Percentiles rank a stretch among this genome's conserved stretches.
phyloP scores from a whole-genome alignment of 495 filamentous ascomycete species.

The Xylaria grammica region DNA sequence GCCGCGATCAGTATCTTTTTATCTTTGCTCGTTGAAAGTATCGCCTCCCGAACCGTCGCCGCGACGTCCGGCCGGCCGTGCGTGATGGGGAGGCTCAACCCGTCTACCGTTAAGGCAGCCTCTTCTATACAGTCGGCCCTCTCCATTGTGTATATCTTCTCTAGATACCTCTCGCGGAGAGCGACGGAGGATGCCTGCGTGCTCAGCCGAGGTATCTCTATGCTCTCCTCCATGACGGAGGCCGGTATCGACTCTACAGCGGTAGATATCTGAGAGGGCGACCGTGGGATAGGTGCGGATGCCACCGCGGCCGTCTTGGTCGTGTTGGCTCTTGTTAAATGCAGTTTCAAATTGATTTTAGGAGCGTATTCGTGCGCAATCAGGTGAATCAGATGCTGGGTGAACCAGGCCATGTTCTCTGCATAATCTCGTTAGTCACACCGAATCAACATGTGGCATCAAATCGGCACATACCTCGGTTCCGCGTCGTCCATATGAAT shows the following conservation, averaged over 20 bases:
- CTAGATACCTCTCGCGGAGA: slow-evolving; percentile 28
- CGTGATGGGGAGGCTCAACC: slow-evolving; percentile 32
- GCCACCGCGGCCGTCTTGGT: not conserved
- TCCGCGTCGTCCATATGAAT: slow-evolving; percentile 60
- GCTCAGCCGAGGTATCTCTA: slow-evolving; percentile 24
- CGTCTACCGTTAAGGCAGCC: slow-evolving; percentile 19
- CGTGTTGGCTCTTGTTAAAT: slow-evolving; percentile 43
- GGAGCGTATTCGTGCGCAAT: slow-evolving; percentile 47
- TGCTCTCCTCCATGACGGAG: not conserved
- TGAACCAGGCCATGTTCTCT: slow-evolving; percentile 59
- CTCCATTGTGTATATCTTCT: slow-evolving; percentile 20
- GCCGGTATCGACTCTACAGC: not conserved
- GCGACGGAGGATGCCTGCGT: slow-evolving; percentile 26
- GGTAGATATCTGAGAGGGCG: slow-evolving; percentile 21
- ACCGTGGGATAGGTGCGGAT: slow-evolving; percentile 8
- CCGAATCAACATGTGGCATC: slow-evolving; percentile 11
- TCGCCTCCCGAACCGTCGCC: slow-evolving; percentile 45
- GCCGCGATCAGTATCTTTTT: slow-evolving; percentile 56
- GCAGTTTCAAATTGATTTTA: slow-evolving; percentile 52
- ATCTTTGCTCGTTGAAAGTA: slow-evolving; percentile 43
- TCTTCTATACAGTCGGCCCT: slow-evolving; percentile 8
- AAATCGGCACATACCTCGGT: slow-evolving; percentile 48
- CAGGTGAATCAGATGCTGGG: slow-evolving; percentile 52
- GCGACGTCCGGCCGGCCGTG: slow-evolving; percentile 49
- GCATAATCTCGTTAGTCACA: slow-evolving; percentile 3